Evolutionary conservation across 140 eudicot species (phyloP).

Genomic region (Senecio squalidus): DNA sequence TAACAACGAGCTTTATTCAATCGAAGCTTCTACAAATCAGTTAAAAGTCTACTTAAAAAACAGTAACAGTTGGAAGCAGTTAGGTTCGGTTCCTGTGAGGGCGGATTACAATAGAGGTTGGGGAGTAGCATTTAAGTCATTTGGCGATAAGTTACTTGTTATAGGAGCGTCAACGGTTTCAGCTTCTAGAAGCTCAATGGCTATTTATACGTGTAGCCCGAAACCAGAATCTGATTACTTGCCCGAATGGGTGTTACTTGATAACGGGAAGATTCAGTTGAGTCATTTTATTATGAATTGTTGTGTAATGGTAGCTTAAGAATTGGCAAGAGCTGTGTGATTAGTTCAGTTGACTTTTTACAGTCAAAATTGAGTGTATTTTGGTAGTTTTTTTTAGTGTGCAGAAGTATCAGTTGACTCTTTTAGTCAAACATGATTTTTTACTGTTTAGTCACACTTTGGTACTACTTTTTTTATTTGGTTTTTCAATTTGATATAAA

Average conservation of each 20-base stretch:
- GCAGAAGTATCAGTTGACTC: conserved; percentile 14
- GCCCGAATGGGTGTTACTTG: conserved; percentile 58
- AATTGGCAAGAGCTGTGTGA: conserved; percentile 17
- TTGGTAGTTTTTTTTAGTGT: background rate
- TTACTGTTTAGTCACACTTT: too few species aligned
- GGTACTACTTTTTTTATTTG: background rate
- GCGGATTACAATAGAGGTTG: conserved; percentile 65
- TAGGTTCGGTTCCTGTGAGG: conserved; percentile 77
- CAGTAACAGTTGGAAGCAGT: conserved; percentile 62
- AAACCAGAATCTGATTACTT: conserved; percentile 31
- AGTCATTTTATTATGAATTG: conserved; percentile 73
- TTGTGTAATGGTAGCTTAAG: conserved; percentile 80
- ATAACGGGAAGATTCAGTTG: conserved; percentile 42
- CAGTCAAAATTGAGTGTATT: conserved; percentile 23
- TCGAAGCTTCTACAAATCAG: conserved; percentile 66
- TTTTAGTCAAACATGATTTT: conserved; percentile 17
- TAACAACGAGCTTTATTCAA: conserved; percentile 66
- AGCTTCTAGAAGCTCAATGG: conserved; percentile 39
- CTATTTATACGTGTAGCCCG: conserved; percentile 72
- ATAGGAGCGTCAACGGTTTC: conserved; percentile 52
- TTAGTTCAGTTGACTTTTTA: conserved; percentile 21
- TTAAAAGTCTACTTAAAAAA: conserved; percentile 63
- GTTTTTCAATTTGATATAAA: too few species aligned
- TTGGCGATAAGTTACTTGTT: conserved; percentile 71
- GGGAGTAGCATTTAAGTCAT: conserved; percentile 91